These are phyloP conservation scores for Pyronema domesticum DNA, from an alignment of 495 filamentous ascomycete genomes.

Conservation along the genomic window DNA sequence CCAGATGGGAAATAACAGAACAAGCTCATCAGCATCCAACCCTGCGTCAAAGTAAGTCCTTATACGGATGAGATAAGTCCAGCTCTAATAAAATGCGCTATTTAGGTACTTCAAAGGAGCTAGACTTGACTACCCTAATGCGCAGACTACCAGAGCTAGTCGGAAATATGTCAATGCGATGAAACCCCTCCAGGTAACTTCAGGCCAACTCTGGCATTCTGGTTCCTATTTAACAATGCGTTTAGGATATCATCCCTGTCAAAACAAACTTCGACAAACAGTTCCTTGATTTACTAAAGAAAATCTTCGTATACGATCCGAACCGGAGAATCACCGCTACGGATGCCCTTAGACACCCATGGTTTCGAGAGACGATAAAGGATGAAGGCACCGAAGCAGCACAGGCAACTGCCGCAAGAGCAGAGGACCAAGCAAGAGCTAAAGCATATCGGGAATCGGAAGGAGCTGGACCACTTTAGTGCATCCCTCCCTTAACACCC, in stretches of 20 bases:
- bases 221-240: not conserved
- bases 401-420: constrained; percentile 44
- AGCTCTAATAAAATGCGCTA: not conserved
- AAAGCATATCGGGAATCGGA: constrained; percentile 2
- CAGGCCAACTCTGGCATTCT: not conserved
- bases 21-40: constrained; percentile 31
- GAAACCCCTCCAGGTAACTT: constrained; percentile 66
- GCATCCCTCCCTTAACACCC: no score
- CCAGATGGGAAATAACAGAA: constrained; percentile 49
- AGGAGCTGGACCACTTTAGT: not conserved
- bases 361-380: constrained; percentile 72
- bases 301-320: constrained; percentile 93
- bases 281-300: constrained; percentile 73
- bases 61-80: not conserved
- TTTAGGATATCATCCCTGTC: constrained; percentile 73
- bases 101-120: constrained; percentile 67
- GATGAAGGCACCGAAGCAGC: constrained; percentile 92
- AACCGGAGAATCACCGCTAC: constrained; percentile 79
- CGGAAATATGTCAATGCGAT: constrained; percentile 88
- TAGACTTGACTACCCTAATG: constrained; percentile 74
- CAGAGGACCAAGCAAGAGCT: constrained; percentile 23
- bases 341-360: constrained; percentile 74
- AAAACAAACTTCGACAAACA: constrained; percentile 59
- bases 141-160: constrained; percentile 73
- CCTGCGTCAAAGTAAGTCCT: constrained; percentile 60